Evolutionary conservation across 2,329 filamentous ascomycete species (phyloP).

Genomic region (Triangularia verruculosa): DNA sequence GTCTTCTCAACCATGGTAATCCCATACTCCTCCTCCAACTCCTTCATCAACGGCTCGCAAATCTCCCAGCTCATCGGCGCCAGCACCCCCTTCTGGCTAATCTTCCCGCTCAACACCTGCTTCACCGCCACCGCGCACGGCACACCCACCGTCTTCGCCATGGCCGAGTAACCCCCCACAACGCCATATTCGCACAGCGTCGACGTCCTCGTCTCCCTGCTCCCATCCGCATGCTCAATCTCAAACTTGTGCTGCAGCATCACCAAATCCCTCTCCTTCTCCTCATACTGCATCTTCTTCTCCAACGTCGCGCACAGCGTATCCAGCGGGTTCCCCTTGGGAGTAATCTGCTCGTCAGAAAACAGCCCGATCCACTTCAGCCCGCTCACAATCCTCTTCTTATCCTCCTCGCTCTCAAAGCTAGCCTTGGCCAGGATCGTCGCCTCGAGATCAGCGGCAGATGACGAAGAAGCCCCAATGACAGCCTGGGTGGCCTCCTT

Average conservation of each 20-base stretch:
- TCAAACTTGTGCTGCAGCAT: constrained; percentile 80
- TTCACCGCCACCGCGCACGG: constrained; percentile 66
- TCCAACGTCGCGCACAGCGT: constrained; percentile 87
- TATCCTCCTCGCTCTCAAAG: constrained; percentile 67
- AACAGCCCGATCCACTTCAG: constrained; percentile 69
- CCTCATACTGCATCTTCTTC: constrained; percentile 83
- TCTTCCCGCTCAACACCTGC: constrained; percentile 72
- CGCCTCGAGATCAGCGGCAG: constrained; percentile 66
- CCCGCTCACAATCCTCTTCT: constrained; percentile 65
- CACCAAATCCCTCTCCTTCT: constrained; percentile 80
- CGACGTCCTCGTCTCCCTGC: constrained; percentile 71
- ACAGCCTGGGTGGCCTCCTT: constrained; percentile 80
- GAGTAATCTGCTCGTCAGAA: constrained; percentile 63
- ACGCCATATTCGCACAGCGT: constrained; percentile 82
- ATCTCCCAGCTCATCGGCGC: constrained; percentile 72
- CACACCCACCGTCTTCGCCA: constrained; percentile 58
- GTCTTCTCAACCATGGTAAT: constrained; percentile 72
- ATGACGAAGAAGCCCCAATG: constrained; percentile 63
- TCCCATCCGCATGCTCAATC: constrained; percentile 78
- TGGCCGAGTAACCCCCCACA: constrained; percentile 72
- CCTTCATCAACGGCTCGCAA: constrained; percentile 70
- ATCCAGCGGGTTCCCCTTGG: constrained; percentile 77
- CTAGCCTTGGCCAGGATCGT: constrained; percentile 73
- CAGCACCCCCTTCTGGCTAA: constrained; percentile 69
- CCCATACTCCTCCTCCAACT: constrained; percentile 73